Evolutionary conservation across 202 grass and related monocot genomes (phyloP), one percentile per base, ranked within the genome.

Genomic region (Setaria italica): DNA sequence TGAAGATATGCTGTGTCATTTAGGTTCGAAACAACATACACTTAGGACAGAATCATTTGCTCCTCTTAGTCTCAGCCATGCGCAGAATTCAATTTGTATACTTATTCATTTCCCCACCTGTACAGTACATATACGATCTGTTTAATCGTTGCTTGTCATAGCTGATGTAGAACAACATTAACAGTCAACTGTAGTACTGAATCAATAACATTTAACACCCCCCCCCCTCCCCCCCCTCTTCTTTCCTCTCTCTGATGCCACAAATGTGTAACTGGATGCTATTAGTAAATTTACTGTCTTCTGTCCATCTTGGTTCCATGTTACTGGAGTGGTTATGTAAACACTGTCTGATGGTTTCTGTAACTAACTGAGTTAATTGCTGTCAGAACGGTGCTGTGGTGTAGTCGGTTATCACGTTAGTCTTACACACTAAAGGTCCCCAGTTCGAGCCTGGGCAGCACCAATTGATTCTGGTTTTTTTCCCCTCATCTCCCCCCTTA

Each of bases 391-490:
- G 87, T 89, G 84, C 84, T 91, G 88, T 92, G 82, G 91, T 91
- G 94, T 93, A 95, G 89, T 93, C 42, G 41, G 54, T 82, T 72
- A 82, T 82, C 80, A 82, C 67, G 67, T 72, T 82, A 82, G 66
- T 82, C 65, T 70, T 70, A 81, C 79, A 82, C 79, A 70, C 79
- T 45, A 71, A 70, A 82, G 67, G 53, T 82, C 51, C 53, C 53
- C 79, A 81, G 66, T 81, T 70, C 51, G 50, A 82, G 53, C 66
- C 66, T 82, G 79, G 51, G 37, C 66, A 71, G 66, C 79, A 82
- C 79, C 66, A 81, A 58, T 30, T 11, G 17, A 1, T n/a, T 67
- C 0, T 15, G 9, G 0, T 11, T 17, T 54, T 35, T 21, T 41
- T 21, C 4, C 6, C n/a, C 4, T 71, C 68, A 71, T 45, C 37